These are phyloP conservation scores for Knoxia roxburghii DNA, from an alignment of 257 asterid genomes.

Conservation along the genomic window DNA sequence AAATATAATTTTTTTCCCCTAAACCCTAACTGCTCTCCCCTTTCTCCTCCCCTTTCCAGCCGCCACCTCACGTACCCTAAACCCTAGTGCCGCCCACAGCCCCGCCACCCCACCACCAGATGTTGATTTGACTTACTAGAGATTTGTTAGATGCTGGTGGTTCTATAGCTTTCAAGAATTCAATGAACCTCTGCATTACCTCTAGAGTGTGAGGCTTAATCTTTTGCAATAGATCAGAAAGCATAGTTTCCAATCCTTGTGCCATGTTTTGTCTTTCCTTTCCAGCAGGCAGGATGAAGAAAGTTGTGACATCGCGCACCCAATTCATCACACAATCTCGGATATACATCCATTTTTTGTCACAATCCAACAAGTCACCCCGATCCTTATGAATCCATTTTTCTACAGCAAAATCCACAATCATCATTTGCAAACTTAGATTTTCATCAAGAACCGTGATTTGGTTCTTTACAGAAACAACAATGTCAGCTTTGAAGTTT, in stretches of 20 bases:
- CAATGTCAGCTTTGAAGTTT: neutral
- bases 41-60: too few species aligned
- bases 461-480: neutral
- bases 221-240: conserved; percentile 2
- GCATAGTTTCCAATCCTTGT: neutral
- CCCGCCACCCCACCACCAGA: too few species aligned
- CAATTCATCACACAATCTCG: neutral
- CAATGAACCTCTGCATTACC: neutral
- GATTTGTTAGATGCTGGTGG: neutral
- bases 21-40: too few species aligned
- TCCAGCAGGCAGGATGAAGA: neutral
- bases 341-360: too few species aligned
- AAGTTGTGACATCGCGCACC: neutral
- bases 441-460: neutral
- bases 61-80: too few species aligned
- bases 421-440: neutral
- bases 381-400: neutral
- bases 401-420: neutral
- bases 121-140: neutral
- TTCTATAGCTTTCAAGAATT: conserved; percentile 1
- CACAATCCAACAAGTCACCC: too few species aligned
- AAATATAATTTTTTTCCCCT: too few species aligned
- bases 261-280: neutral
- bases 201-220: neutral
- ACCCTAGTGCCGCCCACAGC: too few species aligned